A percentile compares a stretch with the other conserved stretches of the same genome.
phyloP scores from a whole-genome alignment of 345 rosid species.

The Acer saccharum region DNA sequence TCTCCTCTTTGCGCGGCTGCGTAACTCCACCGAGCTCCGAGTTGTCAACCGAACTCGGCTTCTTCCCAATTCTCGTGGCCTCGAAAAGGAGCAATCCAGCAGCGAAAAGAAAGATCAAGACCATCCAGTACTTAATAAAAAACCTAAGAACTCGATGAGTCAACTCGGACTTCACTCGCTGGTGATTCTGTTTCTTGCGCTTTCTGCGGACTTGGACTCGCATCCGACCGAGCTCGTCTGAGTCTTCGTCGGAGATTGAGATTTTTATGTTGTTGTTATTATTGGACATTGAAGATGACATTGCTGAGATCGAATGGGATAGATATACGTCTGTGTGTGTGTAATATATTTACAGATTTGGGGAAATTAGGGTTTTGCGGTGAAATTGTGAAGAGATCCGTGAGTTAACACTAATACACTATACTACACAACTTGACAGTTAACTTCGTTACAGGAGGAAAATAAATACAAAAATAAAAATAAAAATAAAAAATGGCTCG shows the following conservation, averaged over 20 bases:
- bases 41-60: slow-evolving; percentile 26
- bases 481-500: background rate
- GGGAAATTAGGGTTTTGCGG: slow-evolving; percentile 10
- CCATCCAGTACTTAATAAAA: slow-evolving; percentile 61
- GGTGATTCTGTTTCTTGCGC: slow-evolving; percentile 63
- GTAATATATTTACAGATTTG: background rate
- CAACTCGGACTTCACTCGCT: slow-evolving; percentile 44
- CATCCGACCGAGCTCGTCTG: slow-evolving; percentile 61
- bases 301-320: slow-evolving; percentile 4
- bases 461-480: no score
- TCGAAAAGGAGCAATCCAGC: slow-evolving; percentile 60
- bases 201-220: slow-evolving; percentile 67
- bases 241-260: slow-evolving; percentile 74
- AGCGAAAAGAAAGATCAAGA: slow-evolving; percentile 54
- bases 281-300: slow-evolving; percentile 39
- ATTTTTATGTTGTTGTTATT: slow-evolving; percentile 50
- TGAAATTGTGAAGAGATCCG: background rate
- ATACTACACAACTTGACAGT: background rate
- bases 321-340: background rate
- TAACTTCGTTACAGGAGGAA: background rate
- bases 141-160: slow-evolving; percentile 49
- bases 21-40: slow-evolving; percentile 11
- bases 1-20: background rate
- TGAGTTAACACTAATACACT: background rate
- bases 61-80: slow-evolving; percentile 59